Evolutionary conservation across 2,329 filamentous ascomycete species (phyloP).

Genomic region (Colletotrichum phormii): DNA sequence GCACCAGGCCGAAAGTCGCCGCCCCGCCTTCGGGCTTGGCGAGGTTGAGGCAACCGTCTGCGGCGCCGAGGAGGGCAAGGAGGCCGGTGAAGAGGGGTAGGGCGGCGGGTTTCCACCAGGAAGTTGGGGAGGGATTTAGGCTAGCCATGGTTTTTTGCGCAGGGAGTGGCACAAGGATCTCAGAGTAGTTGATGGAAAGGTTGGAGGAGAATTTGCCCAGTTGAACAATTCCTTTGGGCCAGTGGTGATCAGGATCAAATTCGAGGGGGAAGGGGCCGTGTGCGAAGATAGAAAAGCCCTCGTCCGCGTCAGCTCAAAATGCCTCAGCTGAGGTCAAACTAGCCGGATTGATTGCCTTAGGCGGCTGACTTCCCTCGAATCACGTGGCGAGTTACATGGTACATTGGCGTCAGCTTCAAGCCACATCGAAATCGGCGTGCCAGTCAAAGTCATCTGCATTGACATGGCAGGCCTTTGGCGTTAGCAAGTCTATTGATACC

Average conservation of each 20-base stretch:
- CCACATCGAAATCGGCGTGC: background rate
- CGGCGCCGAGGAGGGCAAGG: slow-evolving; percentile 27
- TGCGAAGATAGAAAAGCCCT: too few species aligned
- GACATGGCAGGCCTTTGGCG: accelerated
- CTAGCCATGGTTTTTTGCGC: slow-evolving; percentile 1
- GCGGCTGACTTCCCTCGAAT: background rate
- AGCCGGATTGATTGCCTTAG: background rate
- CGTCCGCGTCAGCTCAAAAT: background rate
- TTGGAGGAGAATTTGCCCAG: background rate
- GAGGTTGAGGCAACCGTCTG: slow-evolving; percentile 29
- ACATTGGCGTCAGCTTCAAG: background rate
- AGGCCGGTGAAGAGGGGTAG: slow-evolving; percentile 28
- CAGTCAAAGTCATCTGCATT: too few species aligned
- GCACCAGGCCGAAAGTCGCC: slow-evolving; percentile 24
- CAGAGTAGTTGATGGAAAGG: background rate
- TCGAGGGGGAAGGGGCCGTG: background rate
- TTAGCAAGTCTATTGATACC: too few species aligned
- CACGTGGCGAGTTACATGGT: background rate
- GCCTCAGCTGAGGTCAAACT: background rate
- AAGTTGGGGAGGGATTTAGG: background rate
- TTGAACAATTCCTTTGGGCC: background rate
- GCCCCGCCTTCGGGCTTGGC: slow-evolving; percentile 26
- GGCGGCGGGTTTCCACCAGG: slow-evolving; percentile 31
- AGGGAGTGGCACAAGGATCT: background rate
- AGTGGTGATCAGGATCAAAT: background rate